Percentiles rank a stretch among this genome's conserved stretches.
Evolutionary conservation across 2,329 filamentous ascomycete species (phyloP).

Genomic region (Arthrinium phaeospermum): DNA sequence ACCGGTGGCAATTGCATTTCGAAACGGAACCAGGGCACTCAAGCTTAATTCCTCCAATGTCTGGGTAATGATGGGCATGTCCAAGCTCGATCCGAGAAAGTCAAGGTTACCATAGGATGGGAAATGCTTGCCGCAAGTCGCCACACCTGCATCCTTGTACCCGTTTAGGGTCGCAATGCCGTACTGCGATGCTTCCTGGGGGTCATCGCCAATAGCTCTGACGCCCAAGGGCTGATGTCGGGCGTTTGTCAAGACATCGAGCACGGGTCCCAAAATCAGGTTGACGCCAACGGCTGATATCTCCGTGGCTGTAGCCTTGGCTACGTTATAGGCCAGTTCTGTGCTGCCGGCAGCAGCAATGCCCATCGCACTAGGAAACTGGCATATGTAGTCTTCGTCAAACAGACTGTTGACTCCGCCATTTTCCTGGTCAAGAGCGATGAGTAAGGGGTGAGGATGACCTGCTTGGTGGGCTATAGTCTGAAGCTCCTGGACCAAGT

Average conservation of each 20-base stretch:
- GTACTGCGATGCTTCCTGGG: constrained; percentile 92
- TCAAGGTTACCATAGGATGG: constrained; percentile 95
- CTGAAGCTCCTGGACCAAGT: constrained; percentile 88
- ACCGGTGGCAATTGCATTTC: constrained; percentile 85
- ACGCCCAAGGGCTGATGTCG: constrained; percentile 90
- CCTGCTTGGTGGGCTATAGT: constrained; percentile 89
- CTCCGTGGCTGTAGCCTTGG: constrained; percentile 91
- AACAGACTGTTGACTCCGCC: constrained; percentile 96
- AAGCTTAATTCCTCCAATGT: constrained; percentile 90
- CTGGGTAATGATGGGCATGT: constrained; percentile 95
- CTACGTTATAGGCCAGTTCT: constrained; percentile 85
- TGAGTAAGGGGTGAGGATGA: constrained; percentile 85
- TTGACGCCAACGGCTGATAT: constrained; percentile 94
- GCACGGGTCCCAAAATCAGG: constrained; percentile 88
- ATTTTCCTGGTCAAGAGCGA: constrained; percentile 96
- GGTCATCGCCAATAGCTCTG: constrained; percentile 88
- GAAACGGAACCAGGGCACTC: constrained; percentile 90
- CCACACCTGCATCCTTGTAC: constrained; percentile 88
- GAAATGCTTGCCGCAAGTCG: constrained; percentile 94
- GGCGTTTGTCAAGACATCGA: constrained; percentile 93
- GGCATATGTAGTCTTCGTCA: constrained; percentile 92
- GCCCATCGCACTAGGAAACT: constrained; percentile 97
- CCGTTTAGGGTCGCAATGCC: constrained; percentile 90
- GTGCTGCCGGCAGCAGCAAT: constrained; percentile 89
- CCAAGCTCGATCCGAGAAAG: constrained; percentile 86